These are phyloP conservation scores for Alternaria triticimaculans DNA, from an alignment of 2,329 filamentous ascomycete species.

Conservation along the genomic window DNA sequence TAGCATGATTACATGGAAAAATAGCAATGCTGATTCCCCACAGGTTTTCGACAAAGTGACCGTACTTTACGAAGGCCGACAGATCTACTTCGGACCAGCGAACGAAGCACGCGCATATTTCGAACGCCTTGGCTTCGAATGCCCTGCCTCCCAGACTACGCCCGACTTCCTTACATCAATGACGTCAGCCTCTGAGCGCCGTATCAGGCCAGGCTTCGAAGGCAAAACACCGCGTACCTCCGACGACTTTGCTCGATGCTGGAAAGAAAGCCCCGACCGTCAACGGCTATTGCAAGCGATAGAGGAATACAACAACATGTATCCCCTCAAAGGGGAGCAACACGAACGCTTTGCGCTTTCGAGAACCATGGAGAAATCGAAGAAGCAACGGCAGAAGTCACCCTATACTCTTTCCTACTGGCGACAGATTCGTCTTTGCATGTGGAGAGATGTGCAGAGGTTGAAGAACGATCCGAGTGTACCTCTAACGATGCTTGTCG, in stretches of 20 bases:
- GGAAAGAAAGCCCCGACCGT: slow-evolving; percentile 49
- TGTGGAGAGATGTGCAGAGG: slow-evolving; percentile 3
- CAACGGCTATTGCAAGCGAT: slow-evolving; percentile 50
- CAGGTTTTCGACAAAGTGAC: slow-evolving; percentile 26
- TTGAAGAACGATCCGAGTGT: slow-evolving; percentile 51
- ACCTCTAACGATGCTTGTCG: slow-evolving; percentile 68
- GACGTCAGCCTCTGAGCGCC: slow-evolving; percentile 53
- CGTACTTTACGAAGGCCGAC: slow-evolving; percentile 63
- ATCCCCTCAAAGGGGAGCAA: slow-evolving; percentile 49
- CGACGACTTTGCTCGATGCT: slow-evolving; percentile 59
- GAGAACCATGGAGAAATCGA: slow-evolving; percentile 55
- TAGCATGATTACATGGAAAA: slow-evolving; percentile 32
- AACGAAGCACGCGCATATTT: slow-evolving; percentile 71
- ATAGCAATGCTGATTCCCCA: background rate
- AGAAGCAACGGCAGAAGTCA: slow-evolving; percentile 60
- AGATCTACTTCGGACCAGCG: slow-evolving; percentile 71
- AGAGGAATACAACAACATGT: slow-evolving; percentile 55
- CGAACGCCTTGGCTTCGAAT: slow-evolving; percentile 68
- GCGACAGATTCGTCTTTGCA: slow-evolving; percentile 7
- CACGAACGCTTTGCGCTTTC: slow-evolving; percentile 40
- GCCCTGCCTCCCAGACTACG: slow-evolving; percentile 62
- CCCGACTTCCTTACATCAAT: slow-evolving; percentile 78
- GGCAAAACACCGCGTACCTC: slow-evolving; percentile 49
- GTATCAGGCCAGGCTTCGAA: slow-evolving; percentile 47
- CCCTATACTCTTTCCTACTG: slow-evolving; percentile 58